These are phyloP conservation scores for Pythium aristosporum DNA, from an alignment of 352 stramenopile genomes.

Conservation along the genomic window DNA sequence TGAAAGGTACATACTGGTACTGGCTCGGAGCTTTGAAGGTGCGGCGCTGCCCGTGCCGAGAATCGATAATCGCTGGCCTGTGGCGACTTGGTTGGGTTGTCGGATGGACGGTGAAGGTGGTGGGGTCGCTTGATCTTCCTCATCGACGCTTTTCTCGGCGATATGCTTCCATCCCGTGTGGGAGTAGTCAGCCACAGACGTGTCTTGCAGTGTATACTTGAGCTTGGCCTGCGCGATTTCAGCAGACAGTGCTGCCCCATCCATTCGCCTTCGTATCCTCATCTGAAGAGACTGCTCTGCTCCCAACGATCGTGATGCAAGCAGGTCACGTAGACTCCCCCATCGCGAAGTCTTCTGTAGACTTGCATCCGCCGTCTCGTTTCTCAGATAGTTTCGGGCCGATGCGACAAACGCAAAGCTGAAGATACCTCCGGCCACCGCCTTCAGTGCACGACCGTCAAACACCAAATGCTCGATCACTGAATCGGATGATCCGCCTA, in stretches of 20 bases:
- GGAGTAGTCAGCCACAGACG: conserved; percentile 33
- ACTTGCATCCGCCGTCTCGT: background rate
- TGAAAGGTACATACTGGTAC: conserved; percentile 91
- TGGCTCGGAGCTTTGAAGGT: conserved; percentile 96
- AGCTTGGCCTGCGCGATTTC: conserved; percentile 62
- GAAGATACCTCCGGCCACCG: conserved; percentile 39
- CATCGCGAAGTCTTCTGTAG: conserved; percentile 1
- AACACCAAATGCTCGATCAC: conserved; percentile 51
- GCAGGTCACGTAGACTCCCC: background rate
- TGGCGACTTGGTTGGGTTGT: background rate
- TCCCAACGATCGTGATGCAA: background rate
- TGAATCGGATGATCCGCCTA: background rate
- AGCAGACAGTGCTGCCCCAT: background rate
- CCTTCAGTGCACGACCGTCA: conserved; percentile 35
- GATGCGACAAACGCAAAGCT: conserved; percentile 57
- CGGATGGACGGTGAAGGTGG: background rate
- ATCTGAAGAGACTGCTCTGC: conserved; percentile 22
- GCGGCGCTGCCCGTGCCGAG: conserved; percentile 95
- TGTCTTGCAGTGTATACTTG: conserved; percentile 33
- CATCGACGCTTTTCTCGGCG: conserved; percentile 17
- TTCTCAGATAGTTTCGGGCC: conserved; percentile 26
- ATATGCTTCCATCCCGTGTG: conserved; percentile 39
- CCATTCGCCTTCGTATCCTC: conserved; percentile 31
- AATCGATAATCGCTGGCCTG: conserved; percentile 66
- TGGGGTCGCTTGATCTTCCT: conserved; percentile 8